A percentile compares a stretch with the other conserved stretches of the same genome.
Conservation (phyloP, 1,284 basidiomycete species). For the Stereum hirsutum region DNA sequence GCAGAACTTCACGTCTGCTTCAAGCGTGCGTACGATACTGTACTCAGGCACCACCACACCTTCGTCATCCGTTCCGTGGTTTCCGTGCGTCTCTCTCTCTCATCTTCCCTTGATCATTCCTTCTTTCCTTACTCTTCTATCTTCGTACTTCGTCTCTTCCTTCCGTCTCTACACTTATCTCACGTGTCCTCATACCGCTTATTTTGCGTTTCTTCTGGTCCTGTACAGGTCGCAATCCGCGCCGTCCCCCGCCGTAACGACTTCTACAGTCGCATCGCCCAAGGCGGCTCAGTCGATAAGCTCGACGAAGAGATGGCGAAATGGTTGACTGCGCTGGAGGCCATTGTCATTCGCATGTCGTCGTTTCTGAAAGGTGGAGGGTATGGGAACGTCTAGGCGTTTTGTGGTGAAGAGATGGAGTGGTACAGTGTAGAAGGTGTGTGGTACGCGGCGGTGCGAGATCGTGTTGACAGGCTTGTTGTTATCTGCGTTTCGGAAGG, state of each 20-base stretch:
- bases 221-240: conserved; percentile 78
- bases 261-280: conserved; percentile 80
- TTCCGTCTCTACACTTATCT: too few relatives aligned
- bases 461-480: too few relatives aligned
- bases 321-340: conserved; percentile 78
- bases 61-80: conserved; percentile 83
- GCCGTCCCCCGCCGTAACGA: conserved; percentile 84
- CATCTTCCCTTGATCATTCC: not conserved
- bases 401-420: too few relatives aligned
- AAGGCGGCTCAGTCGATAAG: conserved; percentile 72
- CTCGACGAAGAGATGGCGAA: conserved; percentile 67
- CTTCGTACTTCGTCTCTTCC: too few relatives aligned
- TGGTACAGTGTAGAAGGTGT: too few relatives aligned
- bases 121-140: too few relatives aligned
- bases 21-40: conserved; percentile 78
- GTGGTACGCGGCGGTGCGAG: too few relatives aligned
- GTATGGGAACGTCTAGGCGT: conserved; percentile 61
- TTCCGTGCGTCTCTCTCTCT: conserved; percentile 42
- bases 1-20: conserved; percentile 82
- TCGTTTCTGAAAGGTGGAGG: conserved; percentile 58
- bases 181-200: not conserved
- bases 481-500: too few relatives aligned
- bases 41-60: conserved; percentile 77
- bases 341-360: conserved; percentile 59
- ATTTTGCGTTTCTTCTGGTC: not conserved